Evolutionary conservation across 225 moss, liverwort and hornwort genomes (phyloP).

Genomic region (Pseudisothecium myosuroides): DNA sequence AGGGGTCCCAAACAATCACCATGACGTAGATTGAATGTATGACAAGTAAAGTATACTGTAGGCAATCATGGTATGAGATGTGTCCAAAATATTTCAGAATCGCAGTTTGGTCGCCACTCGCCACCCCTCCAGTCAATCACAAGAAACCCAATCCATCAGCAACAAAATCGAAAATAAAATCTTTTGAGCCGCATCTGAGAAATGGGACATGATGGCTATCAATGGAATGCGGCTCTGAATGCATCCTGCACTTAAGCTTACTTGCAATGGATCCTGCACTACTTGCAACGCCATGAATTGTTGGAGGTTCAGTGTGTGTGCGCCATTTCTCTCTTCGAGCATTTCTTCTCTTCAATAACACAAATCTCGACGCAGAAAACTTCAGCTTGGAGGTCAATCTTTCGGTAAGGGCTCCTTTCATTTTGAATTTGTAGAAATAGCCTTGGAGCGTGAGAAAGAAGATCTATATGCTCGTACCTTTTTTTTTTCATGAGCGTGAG

Average conservation of each 20-base stretch:
- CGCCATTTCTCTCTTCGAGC: background rate
- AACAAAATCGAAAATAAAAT: background rate
- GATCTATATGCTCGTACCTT: background rate
- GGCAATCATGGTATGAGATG: background rate
- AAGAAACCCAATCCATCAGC: background rate
- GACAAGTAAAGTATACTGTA: background rate
- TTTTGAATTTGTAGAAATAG: background rate
- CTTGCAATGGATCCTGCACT: background rate
- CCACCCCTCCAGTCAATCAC: background rate
- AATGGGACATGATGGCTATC: background rate
- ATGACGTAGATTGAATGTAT: background rate
- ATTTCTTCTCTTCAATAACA: background rate
- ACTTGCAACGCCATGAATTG: background rate
- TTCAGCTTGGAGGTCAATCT: background rate
- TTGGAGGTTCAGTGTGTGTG: background rate
- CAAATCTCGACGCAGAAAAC: background rate
- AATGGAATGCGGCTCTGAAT: background rate
- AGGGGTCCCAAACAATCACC: background rate
- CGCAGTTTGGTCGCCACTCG: background rate
- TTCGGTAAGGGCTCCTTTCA: background rate
- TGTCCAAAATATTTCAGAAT: background rate
- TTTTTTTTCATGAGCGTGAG: background rate
- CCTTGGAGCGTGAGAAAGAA: background rate
- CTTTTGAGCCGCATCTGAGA: background rate
- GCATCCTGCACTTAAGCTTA: background rate